Evolutionary conservation across 495 filamentous ascomycete species (phyloP), one percentile per base, ranked within the genome.

Genomic region (Aspergillus conjunctus): DNA sequence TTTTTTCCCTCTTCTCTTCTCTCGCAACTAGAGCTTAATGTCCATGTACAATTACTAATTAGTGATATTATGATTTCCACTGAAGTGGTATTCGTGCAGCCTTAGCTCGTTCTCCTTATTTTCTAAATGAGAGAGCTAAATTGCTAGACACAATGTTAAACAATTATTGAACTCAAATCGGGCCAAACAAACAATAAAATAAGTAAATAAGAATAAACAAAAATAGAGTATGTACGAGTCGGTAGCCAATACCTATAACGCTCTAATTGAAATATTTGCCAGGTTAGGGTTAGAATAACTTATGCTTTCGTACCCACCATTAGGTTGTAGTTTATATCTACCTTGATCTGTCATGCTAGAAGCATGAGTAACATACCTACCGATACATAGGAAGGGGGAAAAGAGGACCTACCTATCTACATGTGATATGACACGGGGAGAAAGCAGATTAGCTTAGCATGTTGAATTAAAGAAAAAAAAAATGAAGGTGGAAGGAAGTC

Each of bases 11-110:
- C 15, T 54, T 34, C 45, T 18, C 49, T 59, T 37, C 58, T 34
- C 39, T 62, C 45, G 51, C 58, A 58, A 55, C 34, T 60, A 62
- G 60, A 57, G 31, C 33, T 48, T 56, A 57, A 57, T 48, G 51
- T 56, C 52, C 37, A 56, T 67, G 54, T 61, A 56, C 54, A 61
- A 51, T 57, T 59, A 58, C 26, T 59, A 51, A 53, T 56, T 51
- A 52, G 20, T 51, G 49, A 26, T 48, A 61, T 63, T 57, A 54
- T 46, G 50, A 55, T 57, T 37, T 51, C 41, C 51, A 55, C 17
- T 22, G 46, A 51, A 1, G 52, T 34, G 39, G 45, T 53, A 58
- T 59, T 54, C 56, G 44, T 63, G 61, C 57, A 55, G 51, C 31
- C 12, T 30, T 46, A 44, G 20, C 43, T 26, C 33, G 20, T 57